phyloP scores from a whole-genome alignment of 768 basidiomycete genomes.

The Lentinus tigrinus region DNA sequence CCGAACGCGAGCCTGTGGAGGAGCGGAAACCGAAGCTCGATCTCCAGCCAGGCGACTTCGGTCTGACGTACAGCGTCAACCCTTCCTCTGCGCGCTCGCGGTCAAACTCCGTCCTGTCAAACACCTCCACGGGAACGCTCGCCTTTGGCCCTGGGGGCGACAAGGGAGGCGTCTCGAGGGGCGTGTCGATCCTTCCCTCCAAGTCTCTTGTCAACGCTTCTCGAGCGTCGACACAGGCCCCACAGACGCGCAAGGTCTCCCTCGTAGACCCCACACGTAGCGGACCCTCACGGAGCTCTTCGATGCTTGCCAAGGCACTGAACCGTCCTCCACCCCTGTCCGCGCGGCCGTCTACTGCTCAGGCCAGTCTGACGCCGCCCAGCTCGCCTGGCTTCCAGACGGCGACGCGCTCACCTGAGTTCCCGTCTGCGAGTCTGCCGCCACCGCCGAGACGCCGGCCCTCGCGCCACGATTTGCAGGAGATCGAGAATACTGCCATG shows the following conservation, averaged over 20 bases:
- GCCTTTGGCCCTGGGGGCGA: slow-evolving; percentile 16
- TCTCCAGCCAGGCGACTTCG: slow-evolving; percentile 23
- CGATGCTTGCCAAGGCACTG: slow-evolving; percentile 8
- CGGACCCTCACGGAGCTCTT: slow-evolving; percentile 14
- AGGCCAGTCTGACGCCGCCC: slow-evolving; percentile 27
- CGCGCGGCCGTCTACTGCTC: slow-evolving; percentile 38
- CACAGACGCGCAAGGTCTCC: slow-evolving; percentile 1
- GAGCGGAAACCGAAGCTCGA: slow-evolving; percentile 22
- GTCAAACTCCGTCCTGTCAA: slow-evolving; percentile 23
- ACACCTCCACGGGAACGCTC: slow-evolving; percentile 19
- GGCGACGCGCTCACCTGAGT: slow-evolving; percentile 25
- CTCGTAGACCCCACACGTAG: slow-evolving; percentile 1
- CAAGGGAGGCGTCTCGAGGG: slow-evolving; percentile 5
- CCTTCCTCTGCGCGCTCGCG: slow-evolving; percentile 9
- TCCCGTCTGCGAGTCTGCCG: slow-evolving; percentile 40
- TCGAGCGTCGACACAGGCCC: neutral
- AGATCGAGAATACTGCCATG: neutral
- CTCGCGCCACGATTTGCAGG: slow-evolving; percentile 30
- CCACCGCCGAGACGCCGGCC: slow-evolving; percentile 44
- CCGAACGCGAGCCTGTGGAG: slow-evolving; percentile 7
- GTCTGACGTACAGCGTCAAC: slow-evolving; percentile 13
- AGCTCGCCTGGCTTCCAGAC: slow-evolving; percentile 22
- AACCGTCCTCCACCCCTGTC: slow-evolving; percentile 18
- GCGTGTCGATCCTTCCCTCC: slow-evolving; percentile 5
- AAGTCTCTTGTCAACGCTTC: neutral